Evolutionary conservation across 352 stramenopile genomes (phyloP).

Genomic region (Phytopythium sindhum): DNA sequence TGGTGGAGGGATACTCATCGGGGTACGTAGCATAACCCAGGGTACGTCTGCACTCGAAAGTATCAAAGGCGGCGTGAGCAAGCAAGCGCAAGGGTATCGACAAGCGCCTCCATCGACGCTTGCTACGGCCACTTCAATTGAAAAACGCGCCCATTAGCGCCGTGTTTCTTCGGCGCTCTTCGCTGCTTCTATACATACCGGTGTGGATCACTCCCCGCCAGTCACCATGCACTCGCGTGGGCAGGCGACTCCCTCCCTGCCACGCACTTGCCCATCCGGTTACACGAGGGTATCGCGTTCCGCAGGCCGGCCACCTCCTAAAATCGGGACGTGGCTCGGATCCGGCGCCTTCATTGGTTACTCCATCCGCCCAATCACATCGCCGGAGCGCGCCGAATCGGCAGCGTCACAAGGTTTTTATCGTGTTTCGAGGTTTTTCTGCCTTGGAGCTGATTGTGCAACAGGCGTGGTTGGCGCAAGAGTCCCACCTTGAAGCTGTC

Average conservation of each 20-base stretch:
- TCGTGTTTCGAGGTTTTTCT: neutral
- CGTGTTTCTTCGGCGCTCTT: neutral
- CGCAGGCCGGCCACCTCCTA: neutral
- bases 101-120: neutral
- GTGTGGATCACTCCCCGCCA: neutral
- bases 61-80: neutral
- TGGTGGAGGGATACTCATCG: neutral
- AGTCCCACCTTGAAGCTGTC: conserved; percentile 7
- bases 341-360: conserved; percentile 13
- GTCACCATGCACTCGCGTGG: neutral
- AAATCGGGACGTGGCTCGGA: conserved; percentile 13
- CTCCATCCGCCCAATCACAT: conserved; percentile 12
- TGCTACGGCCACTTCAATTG: neutral
- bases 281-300: neutral
- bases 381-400: conserved; percentile 4
- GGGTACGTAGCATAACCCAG: neutral
- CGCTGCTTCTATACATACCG: neutral
- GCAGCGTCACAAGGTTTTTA: neutral
- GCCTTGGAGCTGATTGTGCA: conserved; percentile 1
- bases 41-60: neutral
- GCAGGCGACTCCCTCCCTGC: no score
- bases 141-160: neutral
- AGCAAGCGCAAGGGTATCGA: neutral
- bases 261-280: neutral
- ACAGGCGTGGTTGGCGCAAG: neutral